Base-by-base conservation (phyloP, 768 basidiomycete species). In the Pisolithus sp. region DNA sequence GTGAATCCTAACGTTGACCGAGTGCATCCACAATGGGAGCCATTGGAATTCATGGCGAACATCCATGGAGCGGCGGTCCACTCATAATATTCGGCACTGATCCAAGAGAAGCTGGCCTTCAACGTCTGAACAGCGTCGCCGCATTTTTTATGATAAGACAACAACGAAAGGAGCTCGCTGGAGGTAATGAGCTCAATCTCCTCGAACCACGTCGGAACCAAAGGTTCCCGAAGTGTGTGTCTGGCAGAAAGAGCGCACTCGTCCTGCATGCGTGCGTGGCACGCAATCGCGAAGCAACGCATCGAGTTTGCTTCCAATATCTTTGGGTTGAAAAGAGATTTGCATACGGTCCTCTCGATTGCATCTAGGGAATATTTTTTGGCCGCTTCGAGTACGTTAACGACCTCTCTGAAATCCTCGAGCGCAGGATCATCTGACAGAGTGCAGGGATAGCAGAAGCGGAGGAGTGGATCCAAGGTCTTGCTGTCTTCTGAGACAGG, bases 221-320 rank as follows among this genome's bases (percentile, higher is more conserved):
- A 50, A 0, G 70, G 60, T 18, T 59, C 49, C 4, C 53, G 23
- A 47, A 73, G 54, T 0, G 68, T 64, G 34, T 56, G 52, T 23
- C 53, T 61, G 18, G 68, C 67, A 38, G 71, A 68, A 2, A 62
- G 55, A n/a, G 56, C 28, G 0, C 62, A 62, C 39, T 66, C 62
- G 7, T 58, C 50, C 21, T 46, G 52, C 18, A 65, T 42, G 7
- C 48, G 45, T 31, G 63, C 65, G 12, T 55, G 61, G 20, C 55
- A 58, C 6, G 69, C 66, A 9, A 72, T 60, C 9, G 64, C 69
- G 48, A 68, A 73, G 8, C 62, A 61, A 4, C 62, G 57, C 2
- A 73, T 21, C 7, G 70, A 56, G 5, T 63, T 61, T 1, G 23
- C 51, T 3, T 63, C 53, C 9, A 63, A 41, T 10, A 57, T 45